Base-by-base conservation (phyloP, 352 stramenopile species). In the Thalassiosira gravida region DNA sequence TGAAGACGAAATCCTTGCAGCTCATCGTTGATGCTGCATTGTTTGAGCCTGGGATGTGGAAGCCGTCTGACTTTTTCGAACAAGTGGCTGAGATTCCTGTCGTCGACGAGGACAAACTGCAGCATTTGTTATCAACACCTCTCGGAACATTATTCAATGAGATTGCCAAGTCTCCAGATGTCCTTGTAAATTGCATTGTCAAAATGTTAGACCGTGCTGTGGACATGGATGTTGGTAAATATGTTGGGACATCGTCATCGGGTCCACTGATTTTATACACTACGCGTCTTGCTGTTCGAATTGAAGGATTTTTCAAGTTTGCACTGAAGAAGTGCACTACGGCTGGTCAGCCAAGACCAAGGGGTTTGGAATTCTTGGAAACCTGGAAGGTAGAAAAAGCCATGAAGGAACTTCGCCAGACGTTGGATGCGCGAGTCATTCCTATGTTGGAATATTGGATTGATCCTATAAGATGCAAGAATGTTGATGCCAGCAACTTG, bases 71-170 rank as follows among this genome's bases (percentile, higher is more conserved):
- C 46, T 93, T 86, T 53, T 85, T 80, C 0, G 84, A 90, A 55
- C 77, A 87, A 37, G 84, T 93, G 49, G 81, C 77, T 9, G 79
- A 93, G 44, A 89, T 95, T 65, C 91, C 91, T 0, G 69, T 93
- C 1, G 75, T 93, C 32, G 76, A 92, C 49, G 80, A 91, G 44
- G 79, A 92, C 20, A 82, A 89, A 42, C 73, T 93, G 7, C 80
- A 93, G 57, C 62, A 79, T 55, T 53, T 94, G 67, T 86, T 99
- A 24, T 94, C 96, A 7, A 98, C 97, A 1, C 96, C 97, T 80
- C 96, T 97, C 64, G 97, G 97, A 2, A 95, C 98, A 22, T 87
- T 99, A 11, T 95, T 99, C 56, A 99, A 99, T 80, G 97, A 99
- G 76, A 93, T 99, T 50, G 90, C 96, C 13, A 97, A 98, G 82